Percentiles rank a stretch among this genome's conserved stretches.
These are phyloP conservation scores for Colletotrichum sp. DNA, from an alignment of 2,329 filamentous ascomycete species.

Conservation along the genomic window DNA sequence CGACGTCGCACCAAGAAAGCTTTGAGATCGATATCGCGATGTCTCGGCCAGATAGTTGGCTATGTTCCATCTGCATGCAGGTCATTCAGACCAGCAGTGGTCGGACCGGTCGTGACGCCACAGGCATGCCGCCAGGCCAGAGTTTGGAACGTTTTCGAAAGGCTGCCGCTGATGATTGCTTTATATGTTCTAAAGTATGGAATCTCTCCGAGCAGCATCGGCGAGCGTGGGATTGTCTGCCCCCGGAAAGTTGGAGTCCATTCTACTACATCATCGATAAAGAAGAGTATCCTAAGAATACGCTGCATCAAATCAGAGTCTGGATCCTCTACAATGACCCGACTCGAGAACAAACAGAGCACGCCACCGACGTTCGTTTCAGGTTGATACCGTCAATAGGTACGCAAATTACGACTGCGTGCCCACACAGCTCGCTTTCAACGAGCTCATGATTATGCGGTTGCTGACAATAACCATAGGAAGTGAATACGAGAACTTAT, in stretches of 20 bases:
- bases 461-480: not conserved
- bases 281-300: not conserved
- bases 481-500: not conserved
- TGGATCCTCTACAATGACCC: not conserved
- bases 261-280: not conserved
- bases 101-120: not conserved
- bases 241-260: not conserved
- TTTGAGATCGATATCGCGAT: not conserved
- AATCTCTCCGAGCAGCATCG: not conserved
- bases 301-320: not conserved
- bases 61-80: not conserved
- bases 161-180: not conserved
- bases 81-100: not conserved
- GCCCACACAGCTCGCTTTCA: no score
- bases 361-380: not conserved
- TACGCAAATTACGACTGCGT: no score
- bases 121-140: fast-evolving
- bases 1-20: fast-evolving
- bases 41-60: not conserved
- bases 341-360: not conserved
- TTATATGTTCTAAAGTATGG: not conserved
- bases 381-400: not conserved
- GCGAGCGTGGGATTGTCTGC: not conserved
- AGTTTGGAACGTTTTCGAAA: not conserved
- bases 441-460: not conserved